Base-by-base conservation (phyloP, 768 basidiomycete species). In the Xerocomus potaroensis region DNA sequence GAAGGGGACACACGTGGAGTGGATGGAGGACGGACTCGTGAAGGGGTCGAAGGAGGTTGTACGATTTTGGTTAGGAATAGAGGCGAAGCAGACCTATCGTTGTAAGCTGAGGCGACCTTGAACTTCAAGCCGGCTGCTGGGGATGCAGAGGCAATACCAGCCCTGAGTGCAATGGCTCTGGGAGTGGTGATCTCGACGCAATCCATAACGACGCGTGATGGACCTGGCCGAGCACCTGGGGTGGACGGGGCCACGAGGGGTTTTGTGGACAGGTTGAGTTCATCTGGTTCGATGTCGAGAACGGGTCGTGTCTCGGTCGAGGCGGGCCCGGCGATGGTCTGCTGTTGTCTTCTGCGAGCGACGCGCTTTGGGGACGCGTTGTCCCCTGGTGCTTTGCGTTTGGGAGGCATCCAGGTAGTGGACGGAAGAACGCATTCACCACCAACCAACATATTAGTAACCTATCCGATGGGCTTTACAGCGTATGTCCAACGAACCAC, bases 381-480 rank as follows among this genome's bases (percentile, higher is more conserved):
- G 24, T 52, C 53, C 18, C 49, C 52, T 7, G 66, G 38, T 10
- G 57, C 60, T 54, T 78, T 79, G 59, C 76, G 75, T 64, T 77
- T 79, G 30, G 68, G 63, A 35, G 51, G 49, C 54, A 56, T 64
- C 60, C 65, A 50, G 45, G 21, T 10, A 15, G 59, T 69, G 47
- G 64, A 61, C 32, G 19, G 41, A 38, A 37, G 14, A 30, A 47
- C 42, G 50, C 51, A 48, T 32, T 43, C 48, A 39, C 29, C 26
- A 41, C 42, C 24, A n/a, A 51, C 45, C n/a, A 27, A 44, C 12
- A 51, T 31, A 27, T 27, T 10, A 5, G 10, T 15, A 15, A 22
- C 22, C 10, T n/a, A n/a, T n/a, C n/a, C n/a, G n/a, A 80, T 83
- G 82, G 82, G 82, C 32, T 80, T 83, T 34, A 84, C 82, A 42